These are phyloP conservation scores for Pisolithus tinctorius DNA, from an alignment of 768 basidiomycete species.

Conservation along the genomic window DNA sequence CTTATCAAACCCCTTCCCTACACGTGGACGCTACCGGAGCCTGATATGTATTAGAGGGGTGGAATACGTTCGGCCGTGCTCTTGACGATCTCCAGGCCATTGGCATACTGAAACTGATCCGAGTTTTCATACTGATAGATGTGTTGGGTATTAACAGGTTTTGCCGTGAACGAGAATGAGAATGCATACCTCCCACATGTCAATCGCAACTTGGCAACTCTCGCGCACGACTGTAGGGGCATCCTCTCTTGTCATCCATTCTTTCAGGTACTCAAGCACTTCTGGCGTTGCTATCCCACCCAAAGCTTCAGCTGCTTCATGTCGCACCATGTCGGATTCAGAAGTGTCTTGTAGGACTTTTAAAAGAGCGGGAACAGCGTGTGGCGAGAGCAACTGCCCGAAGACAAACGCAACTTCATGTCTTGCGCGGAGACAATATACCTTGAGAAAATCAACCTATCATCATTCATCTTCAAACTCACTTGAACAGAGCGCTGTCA, in stretches of 20 bases:
- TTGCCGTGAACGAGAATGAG: background rate
- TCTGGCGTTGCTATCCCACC: conserved; percentile 96
- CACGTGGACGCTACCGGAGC: too few relatives aligned
- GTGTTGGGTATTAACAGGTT: conserved; percentile 1
- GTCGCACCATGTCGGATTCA: conserved; percentile 96
- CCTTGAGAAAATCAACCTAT: background rate
- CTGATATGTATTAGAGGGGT: too few relatives aligned
- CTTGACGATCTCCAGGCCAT: conserved; percentile 31
- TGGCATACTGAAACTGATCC: conserved; percentile 72
- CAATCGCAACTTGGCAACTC: conserved; percentile 93
- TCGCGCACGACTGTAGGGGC: conserved; percentile 88
- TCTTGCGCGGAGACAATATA: conserved; percentile 35
- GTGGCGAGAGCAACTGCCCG: conserved; percentile 85
- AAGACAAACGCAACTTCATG: conserved; percentile 99
- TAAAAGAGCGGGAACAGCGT: conserved; percentile 82
- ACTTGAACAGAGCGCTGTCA: conserved; percentile 91
- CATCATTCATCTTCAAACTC: conserved; percentile 18
- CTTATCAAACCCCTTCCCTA: too few relatives aligned
- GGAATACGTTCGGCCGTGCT: too few relatives aligned
- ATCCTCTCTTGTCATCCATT: conserved; percentile 75
- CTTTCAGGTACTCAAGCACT: conserved; percentile 77
- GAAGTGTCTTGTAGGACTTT: conserved; percentile 60
- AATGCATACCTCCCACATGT: conserved; percentile 85
- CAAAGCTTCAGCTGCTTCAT: conserved; percentile 96
- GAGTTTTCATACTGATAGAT: conserved; percentile 68